phyloP scores from a whole-genome alignment of 257 asterid species.

The Nicotiana benthamiana region DNA sequence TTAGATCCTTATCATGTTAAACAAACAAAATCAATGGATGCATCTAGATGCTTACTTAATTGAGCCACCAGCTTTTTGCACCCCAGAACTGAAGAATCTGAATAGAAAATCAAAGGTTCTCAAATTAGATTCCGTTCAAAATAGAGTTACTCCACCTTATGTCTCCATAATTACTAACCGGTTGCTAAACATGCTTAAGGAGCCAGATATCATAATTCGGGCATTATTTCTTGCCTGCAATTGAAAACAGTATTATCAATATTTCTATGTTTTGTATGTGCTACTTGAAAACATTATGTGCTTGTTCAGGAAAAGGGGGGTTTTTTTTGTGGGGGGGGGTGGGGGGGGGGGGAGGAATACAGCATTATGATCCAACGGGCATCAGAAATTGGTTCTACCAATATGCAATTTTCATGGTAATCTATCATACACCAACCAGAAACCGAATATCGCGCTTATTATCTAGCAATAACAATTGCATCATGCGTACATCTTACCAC shows the following conservation, averaged over 20 bases:
- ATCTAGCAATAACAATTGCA: no score
- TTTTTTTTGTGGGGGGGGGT: not conserved
- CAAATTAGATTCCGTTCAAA: not conserved
- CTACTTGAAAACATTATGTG: not conserved
- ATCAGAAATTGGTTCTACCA: no score
- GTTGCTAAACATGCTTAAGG: constrained; percentile 30
- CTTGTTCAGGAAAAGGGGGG: not conserved
- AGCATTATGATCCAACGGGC: no score
- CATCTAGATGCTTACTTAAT: constrained; percentile 14
- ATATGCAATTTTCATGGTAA: no score
- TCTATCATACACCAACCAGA: no score
- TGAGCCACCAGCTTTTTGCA: constrained; percentile 31
- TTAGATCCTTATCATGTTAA: not conserved
- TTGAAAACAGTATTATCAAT: not conserved
- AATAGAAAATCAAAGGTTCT: not conserved
- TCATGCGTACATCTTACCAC: no score
- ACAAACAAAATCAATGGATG: constrained; percentile 1
- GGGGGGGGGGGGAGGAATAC: no score
- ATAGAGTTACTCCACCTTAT: not conserved
- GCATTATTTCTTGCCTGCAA: constrained; percentile 41
- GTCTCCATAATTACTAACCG: constrained; percentile 14
- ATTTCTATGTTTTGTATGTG: not conserved
- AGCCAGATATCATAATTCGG: constrained; percentile 33
- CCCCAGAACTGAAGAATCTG: constrained; percentile 32
- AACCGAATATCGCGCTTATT: no score